phyloP scores from a whole-genome alignment of 2,329 filamentous ascomycete genomes.

The Trichoderma sp. region DNA sequence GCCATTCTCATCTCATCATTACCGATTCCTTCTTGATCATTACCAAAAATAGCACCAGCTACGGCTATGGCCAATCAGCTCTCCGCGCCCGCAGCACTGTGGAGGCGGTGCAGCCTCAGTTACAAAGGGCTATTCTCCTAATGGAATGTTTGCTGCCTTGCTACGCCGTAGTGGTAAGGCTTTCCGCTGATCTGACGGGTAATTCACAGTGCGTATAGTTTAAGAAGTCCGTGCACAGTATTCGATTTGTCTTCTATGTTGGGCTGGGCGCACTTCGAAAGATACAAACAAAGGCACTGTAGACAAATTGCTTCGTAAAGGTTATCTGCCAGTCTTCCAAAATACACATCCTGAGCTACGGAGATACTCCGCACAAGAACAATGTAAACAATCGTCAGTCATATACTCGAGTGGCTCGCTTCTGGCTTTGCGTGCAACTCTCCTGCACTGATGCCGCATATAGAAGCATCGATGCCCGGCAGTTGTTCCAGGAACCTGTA shows the following conservation, averaged over 20 bases:
- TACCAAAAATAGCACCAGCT: constrained; percentile 21
- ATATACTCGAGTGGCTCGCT: not conserved
- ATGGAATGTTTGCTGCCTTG: not conserved
- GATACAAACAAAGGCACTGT: not conserved
- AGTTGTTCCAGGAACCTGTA: constrained; percentile 4
- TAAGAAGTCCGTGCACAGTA: not conserved
- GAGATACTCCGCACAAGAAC: not conserved
- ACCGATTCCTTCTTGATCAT: constrained; percentile 2
- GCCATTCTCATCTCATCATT: constrained; percentile 14
- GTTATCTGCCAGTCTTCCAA: not conserved
- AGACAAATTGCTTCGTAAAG: not conserved
- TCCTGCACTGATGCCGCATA: constrained; percentile 16
- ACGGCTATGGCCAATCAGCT: not conserved
- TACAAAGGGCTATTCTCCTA: not conserved
- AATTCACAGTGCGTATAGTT: not conserved
- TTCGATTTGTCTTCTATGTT: not conserved
- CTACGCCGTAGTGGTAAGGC: constrained; percentile 8
- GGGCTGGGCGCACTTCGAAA: not conserved
- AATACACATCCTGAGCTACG: not conserved
- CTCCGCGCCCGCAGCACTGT: not conserved
- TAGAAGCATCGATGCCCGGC: constrained; percentile 16
- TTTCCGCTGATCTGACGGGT: constrained; percentile 6
- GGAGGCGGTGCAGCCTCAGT: constrained; percentile 21
- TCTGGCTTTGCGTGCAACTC: not conserved
- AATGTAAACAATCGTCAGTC: not conserved